Conservation (phyloP, 306 rosid species). For the Lupinus albus region DNA sequence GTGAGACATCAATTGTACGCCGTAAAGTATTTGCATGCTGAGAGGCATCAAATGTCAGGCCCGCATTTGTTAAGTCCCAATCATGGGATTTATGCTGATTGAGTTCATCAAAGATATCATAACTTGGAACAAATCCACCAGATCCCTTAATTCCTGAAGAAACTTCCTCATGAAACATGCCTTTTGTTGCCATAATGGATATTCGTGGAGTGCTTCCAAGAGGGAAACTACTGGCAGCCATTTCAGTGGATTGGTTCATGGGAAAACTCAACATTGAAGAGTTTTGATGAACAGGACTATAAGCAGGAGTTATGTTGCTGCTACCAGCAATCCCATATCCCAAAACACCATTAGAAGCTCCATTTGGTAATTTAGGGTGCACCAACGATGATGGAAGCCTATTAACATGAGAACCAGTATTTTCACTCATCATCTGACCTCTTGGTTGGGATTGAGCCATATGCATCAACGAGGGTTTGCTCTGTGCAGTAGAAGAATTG, state of each 20-base stretch:
- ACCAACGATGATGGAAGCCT: slow-evolving; percentile 59
- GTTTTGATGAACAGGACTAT: slow-evolving; percentile 56
- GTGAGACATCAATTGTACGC: slow-evolving; percentile 55
- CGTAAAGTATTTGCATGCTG: slow-evolving; percentile 62
- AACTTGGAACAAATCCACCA: slow-evolving; percentile 53
- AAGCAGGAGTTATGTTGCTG: slow-evolving; percentile 53
- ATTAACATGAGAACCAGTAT: slow-evolving; percentile 50
- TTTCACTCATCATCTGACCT: slow-evolving; percentile 66
- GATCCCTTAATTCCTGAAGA: slow-evolving; percentile 58
- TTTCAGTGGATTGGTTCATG: slow-evolving; percentile 59
- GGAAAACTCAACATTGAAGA: slow-evolving; percentile 72
- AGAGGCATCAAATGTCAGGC: slow-evolving; percentile 62
- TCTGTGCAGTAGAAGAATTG: slow-evolving; percentile 56
- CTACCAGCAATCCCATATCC: slow-evolving; percentile 62
- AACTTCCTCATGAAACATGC: slow-evolving; percentile 54
- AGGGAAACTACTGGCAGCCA: slow-evolving; percentile 60
- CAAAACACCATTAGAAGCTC: slow-evolving; percentile 51
- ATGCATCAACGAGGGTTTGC: slow-evolving; percentile 65
- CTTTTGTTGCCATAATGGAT: slow-evolving; percentile 56
- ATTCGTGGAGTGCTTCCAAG: slow-evolving; percentile 61
- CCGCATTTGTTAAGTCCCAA: slow-evolving; percentile 66
- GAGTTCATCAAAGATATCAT: slow-evolving; percentile 70
- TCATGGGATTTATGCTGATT: slow-evolving; percentile 64
- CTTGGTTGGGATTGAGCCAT: slow-evolving; percentile 68
- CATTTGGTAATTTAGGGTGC: slow-evolving; percentile 61